Percentiles rank a stretch among this genome's conserved stretches.
phyloP scores from a whole-genome alignment of 805 yeast species.

The Saturnispora sekii region DNA sequence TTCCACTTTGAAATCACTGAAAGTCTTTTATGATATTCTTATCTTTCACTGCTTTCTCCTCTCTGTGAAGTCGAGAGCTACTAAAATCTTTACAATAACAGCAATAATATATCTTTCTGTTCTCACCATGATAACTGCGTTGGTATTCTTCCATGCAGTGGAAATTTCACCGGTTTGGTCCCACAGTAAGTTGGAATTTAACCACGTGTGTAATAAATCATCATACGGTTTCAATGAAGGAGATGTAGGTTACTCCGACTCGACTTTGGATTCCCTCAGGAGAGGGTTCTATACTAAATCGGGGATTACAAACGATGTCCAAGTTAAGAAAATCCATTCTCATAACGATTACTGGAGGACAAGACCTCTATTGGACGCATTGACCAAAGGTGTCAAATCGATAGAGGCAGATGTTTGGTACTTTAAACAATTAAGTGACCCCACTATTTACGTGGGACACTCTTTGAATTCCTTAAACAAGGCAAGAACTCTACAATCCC shows the following conservation, averaged over 20 bases:
- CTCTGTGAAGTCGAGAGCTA: no score
- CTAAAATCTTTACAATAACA: no score
- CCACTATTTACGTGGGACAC: slow-evolving; percentile 52
- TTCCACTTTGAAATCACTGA: no score
- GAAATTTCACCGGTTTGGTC: no score
- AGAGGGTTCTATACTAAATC: slow-evolving; percentile 4
- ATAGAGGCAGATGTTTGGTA: slow-evolving; percentile 50
- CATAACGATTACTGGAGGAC: slow-evolving; percentile 52
- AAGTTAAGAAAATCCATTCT: slow-evolving; percentile 34
- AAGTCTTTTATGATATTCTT: no score
- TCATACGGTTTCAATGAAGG: not conserved
- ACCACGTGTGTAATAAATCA: not conserved
- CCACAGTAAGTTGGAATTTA: no score
- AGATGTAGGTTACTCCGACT: not conserved
- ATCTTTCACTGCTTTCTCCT: no score
- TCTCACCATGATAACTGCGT: no score
- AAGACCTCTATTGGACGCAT: slow-evolving; percentile 38
- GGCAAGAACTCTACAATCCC: slow-evolving; percentile 34
- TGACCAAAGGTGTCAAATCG: slow-evolving; percentile 37
- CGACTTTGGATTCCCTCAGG: not conserved
- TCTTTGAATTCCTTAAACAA: slow-evolving; percentile 36
- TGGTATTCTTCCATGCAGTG: no score
- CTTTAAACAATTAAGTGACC: slow-evolving; percentile 25
- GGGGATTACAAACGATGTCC: slow-evolving; percentile 19
- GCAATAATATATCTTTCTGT: no score